phyloP scores from a whole-genome alignment of 495 filamentous ascomycete species.

The Hypoxylon lenormandii region DNA sequence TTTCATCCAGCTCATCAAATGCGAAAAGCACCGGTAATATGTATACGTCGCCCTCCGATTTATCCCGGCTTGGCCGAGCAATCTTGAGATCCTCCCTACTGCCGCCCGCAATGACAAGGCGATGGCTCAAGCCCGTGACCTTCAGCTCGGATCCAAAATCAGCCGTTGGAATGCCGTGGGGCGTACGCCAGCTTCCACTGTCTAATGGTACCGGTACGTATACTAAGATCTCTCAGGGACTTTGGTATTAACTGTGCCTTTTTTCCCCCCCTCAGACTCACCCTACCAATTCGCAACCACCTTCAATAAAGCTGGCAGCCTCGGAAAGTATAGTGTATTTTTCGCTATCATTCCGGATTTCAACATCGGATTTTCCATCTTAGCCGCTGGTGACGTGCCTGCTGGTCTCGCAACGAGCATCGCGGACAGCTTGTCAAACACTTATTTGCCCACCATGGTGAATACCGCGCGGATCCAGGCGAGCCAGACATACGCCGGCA shows the following conservation, averaged over 20 bases:
- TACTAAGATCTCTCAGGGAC: neutral
- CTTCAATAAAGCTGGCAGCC: slow-evolving; percentile 67
- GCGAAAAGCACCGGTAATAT: slow-evolving; percentile 67
- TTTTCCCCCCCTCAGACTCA: slow-evolving; percentile 56
- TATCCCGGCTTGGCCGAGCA: slow-evolving; percentile 64
- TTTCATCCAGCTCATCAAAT: slow-evolving; percentile 1
- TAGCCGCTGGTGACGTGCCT: slow-evolving; percentile 60
- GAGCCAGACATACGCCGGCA: slow-evolving; percentile 51
- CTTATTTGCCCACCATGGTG: slow-evolving; percentile 55
- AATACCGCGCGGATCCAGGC: slow-evolving; percentile 55
- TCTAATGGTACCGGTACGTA: slow-evolving; percentile 16
- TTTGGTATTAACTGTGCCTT: neutral
- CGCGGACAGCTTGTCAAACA: slow-evolving; percentile 52
- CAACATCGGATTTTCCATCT: slow-evolving; percentile 64
- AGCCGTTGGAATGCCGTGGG: slow-evolving; percentile 69
- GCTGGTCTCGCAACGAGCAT: slow-evolving; percentile 50
- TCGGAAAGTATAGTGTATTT: slow-evolving; percentile 62
- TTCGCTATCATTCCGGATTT: slow-evolving; percentile 67
- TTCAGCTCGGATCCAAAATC: slow-evolving; percentile 62
- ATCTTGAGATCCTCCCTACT: slow-evolving; percentile 67
- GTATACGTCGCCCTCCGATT: slow-evolving; percentile 64
- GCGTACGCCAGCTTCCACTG: slow-evolving; percentile 58
- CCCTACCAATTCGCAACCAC: slow-evolving; percentile 57
- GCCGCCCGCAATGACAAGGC: slow-evolving; percentile 59
- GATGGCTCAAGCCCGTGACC: slow-evolving; percentile 67